These are phyloP conservation scores for Mycena amicta DNA, from an alignment of 768 basidiomycete species.

Conservation along the genomic window DNA sequence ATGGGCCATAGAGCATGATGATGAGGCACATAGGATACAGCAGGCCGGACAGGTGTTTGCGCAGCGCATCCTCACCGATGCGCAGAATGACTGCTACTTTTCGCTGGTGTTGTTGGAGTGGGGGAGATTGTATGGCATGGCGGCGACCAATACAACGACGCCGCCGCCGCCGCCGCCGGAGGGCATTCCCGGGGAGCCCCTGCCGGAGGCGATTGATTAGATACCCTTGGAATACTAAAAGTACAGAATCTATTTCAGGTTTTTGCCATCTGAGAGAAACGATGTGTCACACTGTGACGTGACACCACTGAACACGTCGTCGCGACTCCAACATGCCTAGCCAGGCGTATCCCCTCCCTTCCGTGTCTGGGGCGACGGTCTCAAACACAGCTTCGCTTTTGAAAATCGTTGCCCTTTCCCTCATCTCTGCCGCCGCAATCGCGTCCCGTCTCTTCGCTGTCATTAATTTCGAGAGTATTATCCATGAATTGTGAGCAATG, in stretches of 20 bases:
- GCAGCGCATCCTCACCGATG: not conserved
- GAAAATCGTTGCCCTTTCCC: conserved; percentile 83
- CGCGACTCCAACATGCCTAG: conserved; percentile 61
- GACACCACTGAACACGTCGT: not conserved
- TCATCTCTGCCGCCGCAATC: conserved; percentile 94
- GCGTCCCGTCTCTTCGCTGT: conserved; percentile 97
- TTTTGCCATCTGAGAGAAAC: too few species aligned
- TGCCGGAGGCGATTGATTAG: not conserved
- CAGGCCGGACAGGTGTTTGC: conserved; percentile 5
- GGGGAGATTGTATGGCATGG: not conserved
- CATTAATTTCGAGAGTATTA: conserved; percentile 97
- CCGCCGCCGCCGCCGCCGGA: not conserved
- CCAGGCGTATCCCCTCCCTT: conserved; percentile 75
- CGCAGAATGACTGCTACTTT: conserved; percentile 11
- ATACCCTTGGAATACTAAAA: too few species aligned
- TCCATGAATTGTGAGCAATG: conserved; percentile 90
- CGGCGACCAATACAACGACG: not conserved
- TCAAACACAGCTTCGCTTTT: conserved; percentile 89
- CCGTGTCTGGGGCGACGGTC: conserved; percentile 70
- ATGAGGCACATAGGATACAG: conserved; percentile 3
- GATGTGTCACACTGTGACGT: too few species aligned
- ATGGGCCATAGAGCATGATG: conserved; percentile 4
- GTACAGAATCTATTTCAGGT: too few species aligned
- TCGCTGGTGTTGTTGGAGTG: conserved; percentile 3
- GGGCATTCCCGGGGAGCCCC: not conserved